Base-by-base conservation (phyloP, 2,329 filamentous ascomycete species). In the Exserohilum rostratum region DNA sequence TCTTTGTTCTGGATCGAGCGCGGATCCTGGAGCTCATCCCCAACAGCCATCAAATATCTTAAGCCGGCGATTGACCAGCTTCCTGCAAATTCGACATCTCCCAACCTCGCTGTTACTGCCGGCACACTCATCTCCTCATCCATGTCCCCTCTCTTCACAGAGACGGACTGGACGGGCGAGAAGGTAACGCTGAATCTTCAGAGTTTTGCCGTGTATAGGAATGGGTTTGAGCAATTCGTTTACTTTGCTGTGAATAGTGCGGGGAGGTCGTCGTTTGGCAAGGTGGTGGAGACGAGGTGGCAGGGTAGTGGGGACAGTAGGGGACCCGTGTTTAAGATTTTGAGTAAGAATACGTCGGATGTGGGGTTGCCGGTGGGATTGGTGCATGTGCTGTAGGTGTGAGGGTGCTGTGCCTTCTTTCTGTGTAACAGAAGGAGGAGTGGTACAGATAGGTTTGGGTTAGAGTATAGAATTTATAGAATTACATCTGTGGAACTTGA, bases 321-420 rank as follows among this genome's bases (percentile, higher is more conserved):
- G 6, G 55, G 53, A 3, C 47, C 46, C 12, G 48, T 52, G 3
- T 48, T 57, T 5, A 37, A 52, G 29, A 47, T 63, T 10, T 25
- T 61, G 34, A 59, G 46, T 25, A n/a, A 38, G 10, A 31, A 54
- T 15, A 45, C 51, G 5, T 25, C 12, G 10, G 55, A 55, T 10
- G 5, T 61, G 6, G 58, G 60, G 11, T 29, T 61, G 2, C 58
- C 58, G 3, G 45, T 63, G 25, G 58, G 58, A 1, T 34, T 64
- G 22, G 58, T 56, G 20, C 53, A 55, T 50, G 33, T 58, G 2
- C n/a, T 17, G 38, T 50, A 50, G 33, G n/a, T n/a, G n/a, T n/a
- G n/a, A n/a, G n/a, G n/a, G n/a, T n/a, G n/a, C n/a, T 30, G 29
- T 25, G 22, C 7, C 4, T 25, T 25, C 4, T 25, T 25, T 25